These are phyloP conservation scores for Lithospermum erythrorhizon DNA, from an alignment of 257 asterid genomes.

Conservation along the genomic window DNA sequence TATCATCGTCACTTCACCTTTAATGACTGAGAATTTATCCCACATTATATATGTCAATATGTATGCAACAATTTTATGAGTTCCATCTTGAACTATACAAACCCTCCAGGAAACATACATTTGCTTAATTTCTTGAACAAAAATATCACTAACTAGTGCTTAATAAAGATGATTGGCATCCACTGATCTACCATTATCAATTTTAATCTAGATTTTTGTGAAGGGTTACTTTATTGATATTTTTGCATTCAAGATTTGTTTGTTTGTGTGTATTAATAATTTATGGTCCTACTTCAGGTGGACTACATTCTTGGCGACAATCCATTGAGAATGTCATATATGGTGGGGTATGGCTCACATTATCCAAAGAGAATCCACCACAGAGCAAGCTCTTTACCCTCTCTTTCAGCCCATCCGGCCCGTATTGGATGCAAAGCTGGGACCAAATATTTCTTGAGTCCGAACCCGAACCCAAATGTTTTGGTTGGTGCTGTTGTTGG, in stretches of 20 bases:
- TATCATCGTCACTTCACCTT: too few relatives aligned
- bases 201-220: too few relatives aligned
- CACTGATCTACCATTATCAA: too few relatives aligned
- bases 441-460: conserved; percentile 40
- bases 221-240: not conserved
- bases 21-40: too few relatives aligned
- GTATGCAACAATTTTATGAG: too few relatives aligned
- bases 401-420: conserved; percentile 42
- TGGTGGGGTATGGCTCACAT: conserved; percentile 74
- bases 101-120: too few relatives aligned
- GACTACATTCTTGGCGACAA: conserved; percentile 83
- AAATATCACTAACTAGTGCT: too few relatives aligned
- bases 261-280: not conserved
- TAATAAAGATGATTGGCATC: too few relatives aligned
- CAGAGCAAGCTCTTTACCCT: conserved; percentile 64
- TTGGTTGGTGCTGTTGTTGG: conserved; percentile 76
- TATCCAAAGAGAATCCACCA: conserved; percentile 76
- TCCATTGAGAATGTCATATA: conserved; percentile 72
- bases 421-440: conserved; percentile 61
- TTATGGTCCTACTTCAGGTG: conserved; percentile 32
- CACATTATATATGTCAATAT: too few relatives aligned
- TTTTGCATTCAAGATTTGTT: not conserved
- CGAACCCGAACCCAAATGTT: conserved; percentile 59
- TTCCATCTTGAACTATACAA: too few relatives aligned
- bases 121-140: too few relatives aligned